Evolutionary conservation across 768 basidiomycete species (phyloP).

Genomic region (Tubosaeta sp.): DNA sequence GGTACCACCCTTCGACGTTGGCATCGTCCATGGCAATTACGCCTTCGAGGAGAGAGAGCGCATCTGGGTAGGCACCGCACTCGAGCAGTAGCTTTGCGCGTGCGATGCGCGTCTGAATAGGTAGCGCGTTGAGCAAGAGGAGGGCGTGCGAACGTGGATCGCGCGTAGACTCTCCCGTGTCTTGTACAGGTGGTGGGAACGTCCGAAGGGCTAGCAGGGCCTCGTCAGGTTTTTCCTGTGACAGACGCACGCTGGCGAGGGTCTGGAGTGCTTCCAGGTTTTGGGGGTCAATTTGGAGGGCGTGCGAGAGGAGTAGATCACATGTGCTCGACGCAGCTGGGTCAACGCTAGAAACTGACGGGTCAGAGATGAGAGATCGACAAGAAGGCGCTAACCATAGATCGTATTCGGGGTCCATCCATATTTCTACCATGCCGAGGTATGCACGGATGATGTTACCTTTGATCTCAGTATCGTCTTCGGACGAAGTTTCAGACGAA

Average conservation of each 20-base stretch:
- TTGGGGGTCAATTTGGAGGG: slow-evolving; percentile 66
- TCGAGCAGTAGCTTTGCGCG: slow-evolving; percentile 85
- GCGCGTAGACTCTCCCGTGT: not conserved
- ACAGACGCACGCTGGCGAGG: slow-evolving; percentile 84
- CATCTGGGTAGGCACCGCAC: slow-evolving; percentile 62
- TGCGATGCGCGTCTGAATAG: slow-evolving; percentile 65
- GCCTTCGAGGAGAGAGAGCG: slow-evolving; percentile 71
- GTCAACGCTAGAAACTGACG: slow-evolving; percentile 56
- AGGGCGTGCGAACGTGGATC: slow-evolving; percentile 35
- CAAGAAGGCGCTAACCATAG: slow-evolving; percentile 53
- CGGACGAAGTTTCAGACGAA: slow-evolving; percentile 32
- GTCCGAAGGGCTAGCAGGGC: slow-evolving; percentile 44
- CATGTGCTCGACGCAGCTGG: slow-evolving; percentile 78
- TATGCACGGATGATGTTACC: slow-evolving; percentile 73
- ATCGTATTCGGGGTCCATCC: slow-evolving; percentile 91
- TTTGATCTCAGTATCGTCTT: slow-evolving; percentile 47
- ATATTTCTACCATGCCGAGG: slow-evolving; percentile 88
- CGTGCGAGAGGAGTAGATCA: slow-evolving; percentile 69
- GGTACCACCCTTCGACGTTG: slow-evolving; percentile 89
- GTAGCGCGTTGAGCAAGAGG: slow-evolving; percentile 31
- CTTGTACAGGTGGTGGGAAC: slow-evolving; percentile 14
- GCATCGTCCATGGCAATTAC: slow-evolving; percentile 79
- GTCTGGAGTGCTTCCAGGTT: slow-evolving; percentile 78
- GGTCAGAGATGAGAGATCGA: not conserved
- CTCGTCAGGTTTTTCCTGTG: slow-evolving; percentile 79